Evolutionary conservation across 257 asterid species (phyloP), one percentile per base, ranked within the genome.

Genomic region (Solanum infundibuliforme): DNA sequence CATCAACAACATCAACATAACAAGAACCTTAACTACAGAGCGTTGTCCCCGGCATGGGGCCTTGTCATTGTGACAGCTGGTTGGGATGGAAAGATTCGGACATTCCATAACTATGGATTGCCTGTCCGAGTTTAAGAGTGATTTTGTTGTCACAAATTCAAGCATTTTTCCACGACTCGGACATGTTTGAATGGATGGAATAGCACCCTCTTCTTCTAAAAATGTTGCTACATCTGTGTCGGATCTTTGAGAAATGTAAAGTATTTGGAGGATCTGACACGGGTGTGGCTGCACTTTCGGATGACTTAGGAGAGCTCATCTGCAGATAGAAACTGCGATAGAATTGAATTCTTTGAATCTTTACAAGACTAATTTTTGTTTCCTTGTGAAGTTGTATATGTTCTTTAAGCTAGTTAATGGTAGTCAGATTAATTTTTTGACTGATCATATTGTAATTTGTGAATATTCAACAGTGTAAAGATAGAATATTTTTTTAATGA

Each of bases 61-160:
- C 94, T 94, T 6, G 98, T 93, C 77, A 91, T 96, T 36, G 94
- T 94, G 85, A 92, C 98, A 4, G 99, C 91, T 31, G 89, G 94
- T 55, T 62, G 82, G 75, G 98, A 95, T 86, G 98, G 98, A 43
- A 95, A 88, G 83, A 96, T 96, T 87, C 92, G 94, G 90, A 93
- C 95, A n/a, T 96, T 94, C 92, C 96, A 92, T 85, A 95, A 94
- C 89, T 95, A 92, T 48, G 98, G 99, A 82, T 90, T 94, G 92
- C 98, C 97, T 0, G 87, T 91, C 10, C 91, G 91, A 77, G 36
- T 75, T 36, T 93, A 93, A 92, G 89, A 75, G 46, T 66, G 68
- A 32, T 8, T 5, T 25, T 43, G 84, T 79, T 77, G 36, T 76
- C 60, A 12, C 4, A 2, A 76, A 25, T 12, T 77, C 84, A 41